These are phyloP conservation scores for Cydonia oblonga DNA, from an alignment of 331 rosid species.

Conservation along the genomic window DNA sequence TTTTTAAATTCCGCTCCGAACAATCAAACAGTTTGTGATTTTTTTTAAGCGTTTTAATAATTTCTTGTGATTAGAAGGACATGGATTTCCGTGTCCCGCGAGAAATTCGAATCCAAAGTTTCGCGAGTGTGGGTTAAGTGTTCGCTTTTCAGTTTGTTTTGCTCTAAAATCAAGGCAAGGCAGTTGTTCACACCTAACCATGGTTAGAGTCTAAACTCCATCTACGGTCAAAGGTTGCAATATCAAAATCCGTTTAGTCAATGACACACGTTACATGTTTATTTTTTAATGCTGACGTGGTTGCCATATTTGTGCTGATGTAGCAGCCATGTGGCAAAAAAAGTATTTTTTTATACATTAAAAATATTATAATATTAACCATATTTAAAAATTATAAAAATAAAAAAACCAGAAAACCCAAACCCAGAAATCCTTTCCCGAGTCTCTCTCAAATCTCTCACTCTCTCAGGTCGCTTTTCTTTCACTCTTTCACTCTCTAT, in stretches of 20 bases:
- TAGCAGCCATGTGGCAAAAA: too few relatives aligned
- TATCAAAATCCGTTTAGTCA: neutral
- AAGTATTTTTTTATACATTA: too few relatives aligned
- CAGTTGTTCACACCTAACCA: neutral
- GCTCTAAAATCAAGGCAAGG: slow-evolving; percentile 4
- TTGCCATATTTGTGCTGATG: too few relatives aligned
- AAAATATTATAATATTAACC: too few relatives aligned
- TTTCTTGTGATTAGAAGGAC: neutral
- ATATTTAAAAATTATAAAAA: too few relatives aligned
- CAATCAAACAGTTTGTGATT: neutral
- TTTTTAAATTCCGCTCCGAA: slow-evolving; percentile 9
- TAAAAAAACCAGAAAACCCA: too few relatives aligned
- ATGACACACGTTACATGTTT: neutral
- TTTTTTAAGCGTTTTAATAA: neutral
- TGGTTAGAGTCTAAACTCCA: neutral
- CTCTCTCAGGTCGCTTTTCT: too few relatives aligned
- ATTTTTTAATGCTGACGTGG: neutral
- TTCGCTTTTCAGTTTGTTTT: neutral
- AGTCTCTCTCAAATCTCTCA: too few relatives aligned
- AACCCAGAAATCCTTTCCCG: too few relatives aligned
- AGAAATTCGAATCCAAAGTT: neutral
- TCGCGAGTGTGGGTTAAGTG: neutral
- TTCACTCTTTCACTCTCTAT: too few relatives aligned
- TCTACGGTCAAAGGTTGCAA: neutral
- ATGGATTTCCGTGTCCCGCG: neutral